Evolutionary conservation across 257 asterid species (phyloP), one percentile per base, ranked within the genome.

Genomic region (Rauvolfia tetraphylla): DNA sequence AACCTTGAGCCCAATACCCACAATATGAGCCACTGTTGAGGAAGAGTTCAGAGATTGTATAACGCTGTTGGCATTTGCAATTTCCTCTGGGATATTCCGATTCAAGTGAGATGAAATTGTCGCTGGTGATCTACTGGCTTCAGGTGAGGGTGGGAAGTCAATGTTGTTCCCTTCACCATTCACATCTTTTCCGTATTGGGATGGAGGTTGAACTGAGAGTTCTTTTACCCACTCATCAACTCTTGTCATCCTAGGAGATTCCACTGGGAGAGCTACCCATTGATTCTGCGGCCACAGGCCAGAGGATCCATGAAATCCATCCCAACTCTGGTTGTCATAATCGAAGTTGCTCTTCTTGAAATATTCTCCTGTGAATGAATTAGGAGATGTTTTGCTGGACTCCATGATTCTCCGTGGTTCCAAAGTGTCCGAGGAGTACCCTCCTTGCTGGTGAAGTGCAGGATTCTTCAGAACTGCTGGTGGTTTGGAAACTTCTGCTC

Each of bases 261-360:
- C 88, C 8, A 81, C 75, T 34, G 93, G 89, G 66, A 89, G 87
- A 79, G 93, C 97, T 82, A 90, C 88, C 96, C 95, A 92, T 76
- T 92, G 96, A 76, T 92, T 89, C 76, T 92, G 96, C 51, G 95
- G 93, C 97, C 93, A 92, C 80, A 83, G 77, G 62, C 93, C 88
- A 1, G 94, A 84, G 72, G 48, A 79, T 76, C 89, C 97, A 54
- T 78, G 79, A 33, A 85, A 81, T 39, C 87, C 90, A 66, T 81
- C 85, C 90, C 88, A 83, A 17, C 83, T 82, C 75, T 77, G 81
- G 78, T 83, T 77, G 15, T 78, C 84, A 42, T 33, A 48, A 71
- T 71, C 80, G 38, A 66, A 42, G 63, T 65, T 83, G 78, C 76
- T 80, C 18, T 72, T 80, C 44, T 79, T 87, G 54, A 49, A 41